A percentile compares a stretch with the other conserved stretches of the same genome.
Evolutionary conservation across 108 stramenopile species (phyloP).

Genomic region (Cylindrotheca closterium): DNA sequence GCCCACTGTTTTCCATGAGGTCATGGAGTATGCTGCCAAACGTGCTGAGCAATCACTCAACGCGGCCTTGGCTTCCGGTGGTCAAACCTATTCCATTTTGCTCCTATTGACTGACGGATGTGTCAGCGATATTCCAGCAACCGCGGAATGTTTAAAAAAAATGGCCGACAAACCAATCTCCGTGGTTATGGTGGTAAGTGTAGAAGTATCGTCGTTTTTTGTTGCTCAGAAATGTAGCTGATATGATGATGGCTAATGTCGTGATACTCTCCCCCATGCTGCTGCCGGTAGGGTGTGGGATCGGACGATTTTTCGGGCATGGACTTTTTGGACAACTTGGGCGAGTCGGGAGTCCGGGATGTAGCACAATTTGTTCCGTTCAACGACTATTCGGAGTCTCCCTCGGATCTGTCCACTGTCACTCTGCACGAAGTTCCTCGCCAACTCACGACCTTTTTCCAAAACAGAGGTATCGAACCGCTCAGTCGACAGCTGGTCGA

Average conservation of each 20-base stretch:
- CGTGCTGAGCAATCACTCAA: constrained; percentile 44
- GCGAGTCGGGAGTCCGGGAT: constrained; percentile 42
- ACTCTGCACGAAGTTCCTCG: constrained; percentile 50
- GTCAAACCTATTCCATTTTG: constrained; percentile 75
- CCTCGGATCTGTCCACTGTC: constrained; percentile 29
- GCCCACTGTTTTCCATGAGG: constrained; percentile 84
- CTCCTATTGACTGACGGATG: constrained; percentile 87
- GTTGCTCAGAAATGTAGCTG: too few species aligned
- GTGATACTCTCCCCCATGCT: too few species aligned
- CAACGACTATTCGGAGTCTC: constrained; percentile 36
- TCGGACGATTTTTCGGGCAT: constrained; percentile 76
- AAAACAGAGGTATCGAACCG: constrained; percentile 32
- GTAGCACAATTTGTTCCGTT: constrained; percentile 81
- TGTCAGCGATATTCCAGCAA: constrained; percentile 76
- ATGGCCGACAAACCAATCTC: constrained; percentile 60
- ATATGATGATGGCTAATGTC: too few species aligned
- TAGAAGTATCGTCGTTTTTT: too few species aligned
- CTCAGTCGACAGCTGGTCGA: constrained; percentile 14
- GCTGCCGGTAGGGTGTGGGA: too few species aligned
- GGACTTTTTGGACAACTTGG: constrained; percentile 63
- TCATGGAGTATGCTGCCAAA: constrained; percentile 70
- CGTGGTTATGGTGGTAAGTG: constrained; percentile 82
- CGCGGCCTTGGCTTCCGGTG: constrained; percentile 28
- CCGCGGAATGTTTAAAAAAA: constrained; percentile 43
- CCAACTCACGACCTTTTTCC: constrained; percentile 41